Evolutionary conservation across 2,329 filamentous ascomycete genomes (phyloP).

Genomic region (Dactylonectria macrodidyma): DNA sequence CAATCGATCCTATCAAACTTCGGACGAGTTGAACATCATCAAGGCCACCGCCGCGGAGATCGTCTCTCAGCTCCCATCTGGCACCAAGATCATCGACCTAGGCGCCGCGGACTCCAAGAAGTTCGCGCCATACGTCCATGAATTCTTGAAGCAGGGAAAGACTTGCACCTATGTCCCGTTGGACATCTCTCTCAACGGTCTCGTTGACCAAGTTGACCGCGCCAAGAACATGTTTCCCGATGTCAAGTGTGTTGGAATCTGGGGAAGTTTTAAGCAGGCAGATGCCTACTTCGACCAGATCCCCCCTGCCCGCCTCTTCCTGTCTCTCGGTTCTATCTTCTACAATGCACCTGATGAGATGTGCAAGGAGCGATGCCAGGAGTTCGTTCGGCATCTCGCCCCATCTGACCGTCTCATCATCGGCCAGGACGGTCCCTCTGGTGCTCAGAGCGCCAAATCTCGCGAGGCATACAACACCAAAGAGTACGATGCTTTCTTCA

Average conservation of each 20-base stretch:
- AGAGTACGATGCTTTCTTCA: conserved; percentile 36
- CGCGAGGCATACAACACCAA: conserved; percentile 33
- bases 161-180: conserved; percentile 36
- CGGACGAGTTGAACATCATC: conserved; percentile 37
- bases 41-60: conserved; percentile 31
- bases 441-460: not conserved
- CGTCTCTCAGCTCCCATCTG: conserved; percentile 25
- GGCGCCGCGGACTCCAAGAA: conserved; percentile 42
- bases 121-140: conserved; percentile 38
- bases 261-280: conserved; percentile 41
- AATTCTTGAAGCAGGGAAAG: conserved; percentile 36
- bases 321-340: conserved; percentile 38
- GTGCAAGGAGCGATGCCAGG: conserved; percentile 33
- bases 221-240: conserved; percentile 30
- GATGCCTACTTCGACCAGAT: conserved; percentile 33
- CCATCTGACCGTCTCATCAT: conserved; percentile 29
- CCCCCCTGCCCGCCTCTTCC: conserved; percentile 24
- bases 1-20: conserved; percentile 39
- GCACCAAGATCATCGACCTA: conserved; percentile 36
- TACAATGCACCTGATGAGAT: conserved; percentile 39
- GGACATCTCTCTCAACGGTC: conserved; percentile 28
- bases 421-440: conserved; percentile 36
- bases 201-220: conserved; percentile 28
- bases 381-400: conserved; percentile 36
- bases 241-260: conserved; percentile 34